A percentile compares a stretch with the other conserved stretches of the same genome.
Conservation (phyloP, 805 yeast genomes). For the Metschnikowia continentalis region DNA sequence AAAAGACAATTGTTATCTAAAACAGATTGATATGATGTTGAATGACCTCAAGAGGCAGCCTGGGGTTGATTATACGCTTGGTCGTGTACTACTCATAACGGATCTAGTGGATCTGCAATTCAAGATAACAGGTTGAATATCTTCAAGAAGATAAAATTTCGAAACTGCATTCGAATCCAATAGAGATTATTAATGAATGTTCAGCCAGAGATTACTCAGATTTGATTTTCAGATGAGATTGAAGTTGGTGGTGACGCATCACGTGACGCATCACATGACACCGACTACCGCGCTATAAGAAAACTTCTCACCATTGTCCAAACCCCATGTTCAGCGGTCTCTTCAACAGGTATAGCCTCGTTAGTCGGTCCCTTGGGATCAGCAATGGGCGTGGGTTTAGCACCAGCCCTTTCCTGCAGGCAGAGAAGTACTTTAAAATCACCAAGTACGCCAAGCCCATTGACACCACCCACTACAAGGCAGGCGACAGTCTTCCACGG, state of each 20-base stretch:
- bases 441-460: constrained; percentile 37
- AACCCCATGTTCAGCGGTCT: constrained; percentile 1
- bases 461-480: constrained; percentile 31
- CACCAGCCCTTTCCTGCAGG: constrained; percentile 9
- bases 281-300: background rate
- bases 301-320: background rate
- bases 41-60: too few species aligned
- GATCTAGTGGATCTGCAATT: too few species aligned
- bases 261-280: background rate
- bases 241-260: background rate
- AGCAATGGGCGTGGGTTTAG: constrained; percentile 3
- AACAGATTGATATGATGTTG: too few species aligned
- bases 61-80: too few species aligned
- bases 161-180: too few species aligned
- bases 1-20: too few species aligned
- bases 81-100: too few species aligned
- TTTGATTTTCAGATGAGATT: background rate
- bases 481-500: constrained; percentile 32
- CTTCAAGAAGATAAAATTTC: too few species aligned
- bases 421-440: constrained; percentile 39
- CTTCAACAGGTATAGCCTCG: constrained; percentile 6
- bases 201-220: too few species aligned
- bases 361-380: constrained; percentile 10
- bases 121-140: too few species aligned
- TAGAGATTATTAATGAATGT: too few species aligned